Percentiles rank a stretch among this genome's conserved stretches.
Conservation (phyloP, 805 yeast genomes). For the Candida ulmi region DNA sequence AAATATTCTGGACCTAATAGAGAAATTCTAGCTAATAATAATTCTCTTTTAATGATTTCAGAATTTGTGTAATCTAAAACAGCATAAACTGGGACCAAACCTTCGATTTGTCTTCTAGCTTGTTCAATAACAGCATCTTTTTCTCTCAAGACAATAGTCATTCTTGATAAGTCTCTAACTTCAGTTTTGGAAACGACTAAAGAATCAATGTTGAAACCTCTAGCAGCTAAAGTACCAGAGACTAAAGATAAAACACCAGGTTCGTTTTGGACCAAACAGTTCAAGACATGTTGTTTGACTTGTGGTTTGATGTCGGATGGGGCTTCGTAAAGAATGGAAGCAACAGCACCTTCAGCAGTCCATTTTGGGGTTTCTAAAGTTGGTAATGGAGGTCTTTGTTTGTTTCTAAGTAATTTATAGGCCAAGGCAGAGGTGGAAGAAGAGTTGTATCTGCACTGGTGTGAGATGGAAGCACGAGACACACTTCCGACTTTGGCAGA, state of each 20-base stretch:
- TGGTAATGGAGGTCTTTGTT: constrained; percentile 85
- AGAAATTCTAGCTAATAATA: constrained; percentile 86
- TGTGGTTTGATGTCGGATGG: constrained; percentile 54
- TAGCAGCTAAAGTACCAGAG: constrained; percentile 93
- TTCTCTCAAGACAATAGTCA: constrained; percentile 93
- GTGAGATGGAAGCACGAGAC: not conserved
- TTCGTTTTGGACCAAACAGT: constrained; percentile 96
- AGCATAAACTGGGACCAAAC: constrained; percentile 96
- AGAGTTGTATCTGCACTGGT: constrained; percentile 25
- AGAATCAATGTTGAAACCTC: constrained; percentile 98
- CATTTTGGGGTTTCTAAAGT: constrained; percentile 89
- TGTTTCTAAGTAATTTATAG: constrained; percentile 82
- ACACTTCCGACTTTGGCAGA: not conserved
- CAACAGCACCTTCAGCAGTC: constrained; percentile 96
- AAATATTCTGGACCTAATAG: constrained; percentile 97
- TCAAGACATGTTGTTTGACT: constrained; percentile 80
- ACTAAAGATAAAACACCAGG: constrained; percentile 95
- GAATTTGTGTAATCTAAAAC: constrained; percentile 91
- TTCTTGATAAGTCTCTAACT: constrained; percentile 89
- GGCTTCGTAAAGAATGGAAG: constrained; percentile 91
- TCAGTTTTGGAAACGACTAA: constrained; percentile 95
- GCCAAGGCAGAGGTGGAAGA: constrained; percentile 92
- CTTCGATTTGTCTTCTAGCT: constrained; percentile 97
- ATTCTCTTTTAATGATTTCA: constrained; percentile 86
- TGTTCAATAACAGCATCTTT: constrained; percentile 96